Conservation (phyloP, 2,329 filamentous ascomycete genomes). For the Cryphonectria radicalis region DNA sequence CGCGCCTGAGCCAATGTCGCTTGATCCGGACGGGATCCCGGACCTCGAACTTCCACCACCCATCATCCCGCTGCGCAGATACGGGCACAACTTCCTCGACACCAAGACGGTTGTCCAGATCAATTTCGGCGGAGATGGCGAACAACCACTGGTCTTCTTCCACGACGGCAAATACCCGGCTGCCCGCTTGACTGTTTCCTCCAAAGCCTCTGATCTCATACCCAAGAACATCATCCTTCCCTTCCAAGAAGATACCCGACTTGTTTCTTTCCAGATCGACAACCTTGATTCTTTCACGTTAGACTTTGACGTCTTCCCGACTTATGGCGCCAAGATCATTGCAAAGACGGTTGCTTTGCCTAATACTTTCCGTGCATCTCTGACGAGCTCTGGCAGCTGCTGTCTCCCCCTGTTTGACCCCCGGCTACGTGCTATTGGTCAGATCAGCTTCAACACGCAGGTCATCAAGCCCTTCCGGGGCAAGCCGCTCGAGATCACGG, state of each 20-base stretch:
- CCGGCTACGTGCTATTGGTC: slow-evolving; percentile 85
- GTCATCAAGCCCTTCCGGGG: slow-evolving; percentile 96
- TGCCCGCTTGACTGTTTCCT: slow-evolving; percentile 92
- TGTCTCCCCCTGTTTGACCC: slow-evolving; percentile 92
- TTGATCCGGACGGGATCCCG: slow-evolving; percentile 88
- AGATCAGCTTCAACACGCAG: slow-evolving; percentile 92
- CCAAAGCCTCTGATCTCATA: slow-evolving; percentile 93
- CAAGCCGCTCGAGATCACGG: slow-evolving; percentile 91
- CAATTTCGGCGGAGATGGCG: slow-evolving; percentile 76
- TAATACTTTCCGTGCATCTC: slow-evolving; percentile 76
- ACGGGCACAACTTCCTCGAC: slow-evolving; percentile 98
- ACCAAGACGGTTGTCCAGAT: slow-evolving; percentile 96
- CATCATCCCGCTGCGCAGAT: slow-evolving; percentile 91
- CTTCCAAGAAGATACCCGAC: slow-evolving; percentile 92
- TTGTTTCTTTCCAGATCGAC: slow-evolving; percentile 95
- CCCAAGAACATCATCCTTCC: slow-evolving; percentile 94
- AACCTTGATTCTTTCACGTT: slow-evolving; percentile 90
- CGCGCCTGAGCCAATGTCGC: slow-evolving; percentile 63
- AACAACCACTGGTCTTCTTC: slow-evolving; percentile 88
- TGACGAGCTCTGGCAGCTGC: slow-evolving; percentile 78
- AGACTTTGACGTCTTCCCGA: slow-evolving; percentile 97
- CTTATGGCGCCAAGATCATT: slow-evolving; percentile 96
- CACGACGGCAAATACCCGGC: slow-evolving; percentile 96
- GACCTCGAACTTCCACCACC: slow-evolving; percentile 90
- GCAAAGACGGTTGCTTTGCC: slow-evolving; percentile 93